A percentile compares a stretch with the other conserved stretches of the same genome.
Conservation (phyloP, 371 early-diverging fungal genomes). For the Mucor sp. region DNA sequence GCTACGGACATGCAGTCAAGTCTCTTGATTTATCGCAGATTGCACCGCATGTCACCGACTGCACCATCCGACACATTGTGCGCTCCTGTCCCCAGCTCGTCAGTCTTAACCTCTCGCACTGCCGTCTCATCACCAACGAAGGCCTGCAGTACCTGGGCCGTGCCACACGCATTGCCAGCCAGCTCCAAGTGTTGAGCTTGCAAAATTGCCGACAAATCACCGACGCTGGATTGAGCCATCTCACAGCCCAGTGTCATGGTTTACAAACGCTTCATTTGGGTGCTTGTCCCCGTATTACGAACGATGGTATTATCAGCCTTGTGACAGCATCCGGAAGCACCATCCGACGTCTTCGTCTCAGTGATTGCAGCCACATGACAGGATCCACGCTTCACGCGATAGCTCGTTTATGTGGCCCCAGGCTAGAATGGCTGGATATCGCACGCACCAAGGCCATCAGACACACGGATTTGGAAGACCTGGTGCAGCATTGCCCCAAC, state of each 20-base stretch:
- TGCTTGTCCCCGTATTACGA: slow-evolving; percentile 26
- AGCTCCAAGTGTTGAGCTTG: slow-evolving; percentile 25
- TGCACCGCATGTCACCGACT: slow-evolving; percentile 27
- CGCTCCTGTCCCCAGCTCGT: slow-evolving; percentile 26
- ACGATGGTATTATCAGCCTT: slow-evolving; percentile 27
- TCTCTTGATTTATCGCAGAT: slow-evolving; percentile 24
- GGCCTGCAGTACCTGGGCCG: slow-evolving; percentile 18
- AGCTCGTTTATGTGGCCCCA: slow-evolving; percentile 22
- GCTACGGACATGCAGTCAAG: slow-evolving; percentile 32
- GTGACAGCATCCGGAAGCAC: slow-evolving; percentile 21
- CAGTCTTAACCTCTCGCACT: slow-evolving; percentile 20
- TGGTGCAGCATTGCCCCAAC: slow-evolving; percentile 27
- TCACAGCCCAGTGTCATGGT: slow-evolving; percentile 16
- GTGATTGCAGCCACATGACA: slow-evolving; percentile 33
- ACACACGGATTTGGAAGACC: slow-evolving; percentile 18
- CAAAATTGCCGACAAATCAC: slow-evolving; percentile 37
- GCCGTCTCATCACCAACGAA: slow-evolving; percentile 27
- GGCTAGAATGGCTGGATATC: slow-evolving; percentile 30
- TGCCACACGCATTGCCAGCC: slow-evolving; percentile 16
- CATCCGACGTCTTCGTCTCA: slow-evolving; percentile 32
- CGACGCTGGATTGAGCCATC: slow-evolving; percentile 24
- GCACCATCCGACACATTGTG: slow-evolving; percentile 29
- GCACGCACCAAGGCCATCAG: slow-evolving; percentile 23
- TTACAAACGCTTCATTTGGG: slow-evolving; percentile 24
- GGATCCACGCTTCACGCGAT: slow-evolving; percentile 20